phyloP scores from a whole-genome alignment of 1,284 basidiomycete species.

The Ustilago bromivora region DNA sequence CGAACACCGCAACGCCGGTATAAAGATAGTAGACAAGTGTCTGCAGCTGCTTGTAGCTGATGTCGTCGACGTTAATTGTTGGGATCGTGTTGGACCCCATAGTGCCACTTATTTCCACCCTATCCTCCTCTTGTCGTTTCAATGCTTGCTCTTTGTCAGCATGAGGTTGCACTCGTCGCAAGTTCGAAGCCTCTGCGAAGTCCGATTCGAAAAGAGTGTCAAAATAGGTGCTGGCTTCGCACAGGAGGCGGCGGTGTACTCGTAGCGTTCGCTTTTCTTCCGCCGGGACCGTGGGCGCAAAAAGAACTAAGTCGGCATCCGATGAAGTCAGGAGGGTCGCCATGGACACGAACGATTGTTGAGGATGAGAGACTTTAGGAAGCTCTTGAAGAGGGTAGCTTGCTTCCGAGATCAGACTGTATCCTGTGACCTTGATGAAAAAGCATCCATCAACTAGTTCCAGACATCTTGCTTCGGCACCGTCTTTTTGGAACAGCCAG shows the following conservation, averaged over 20 bases:
- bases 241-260: neutral
- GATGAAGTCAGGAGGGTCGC: too few species aligned
- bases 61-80: neutral
- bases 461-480: too few species aligned
- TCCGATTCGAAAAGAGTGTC: neutral
- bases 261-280: neutral
- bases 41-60: neutral
- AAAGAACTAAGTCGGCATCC: neutral
- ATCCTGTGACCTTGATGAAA: neutral
- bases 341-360: neutral
- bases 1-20: neutral
- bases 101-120: neutral
- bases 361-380: neutral
- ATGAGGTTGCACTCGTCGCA: neutral
- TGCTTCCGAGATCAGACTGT: neutral
- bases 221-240: neutral
- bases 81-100: neutral
- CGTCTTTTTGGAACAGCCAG: too few species aligned
- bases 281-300: neutral
- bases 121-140: too few species aligned
- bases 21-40: neutral
- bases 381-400: neutral
- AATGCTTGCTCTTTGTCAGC: neutral
- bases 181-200: neutral
- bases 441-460: too few species aligned